Evolutionary conservation across 1,139 yeast species (phyloP).

Genomic region (Candida glucosophila): DNA sequence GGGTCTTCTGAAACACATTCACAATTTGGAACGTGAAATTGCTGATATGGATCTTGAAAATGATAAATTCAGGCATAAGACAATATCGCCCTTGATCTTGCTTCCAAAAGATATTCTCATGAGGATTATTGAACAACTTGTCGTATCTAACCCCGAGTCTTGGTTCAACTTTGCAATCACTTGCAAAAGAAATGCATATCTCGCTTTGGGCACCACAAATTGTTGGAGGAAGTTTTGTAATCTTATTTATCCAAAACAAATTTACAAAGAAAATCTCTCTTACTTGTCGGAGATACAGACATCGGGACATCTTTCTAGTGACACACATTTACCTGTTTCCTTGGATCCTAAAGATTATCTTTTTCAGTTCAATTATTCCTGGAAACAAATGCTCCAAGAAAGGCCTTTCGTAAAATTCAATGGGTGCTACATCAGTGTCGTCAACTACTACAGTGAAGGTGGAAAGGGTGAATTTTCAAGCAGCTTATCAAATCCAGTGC

Average conservation of each 20-base stretch:
- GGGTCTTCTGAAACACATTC: too few species aligned
- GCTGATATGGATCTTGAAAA: conserved; percentile 10
- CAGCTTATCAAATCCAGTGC: conserved; percentile 70
- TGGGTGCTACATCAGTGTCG: conserved; percentile 81
- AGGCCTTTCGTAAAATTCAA: conserved; percentile 67
- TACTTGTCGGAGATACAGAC: conserved; percentile 6
- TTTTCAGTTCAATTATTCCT: conserved; percentile 40
- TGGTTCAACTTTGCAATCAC: conserved; percentile 60
- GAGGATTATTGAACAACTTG: conserved; percentile 44
- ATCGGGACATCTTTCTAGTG: not conserved
- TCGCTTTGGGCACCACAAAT: conserved; percentile 49
- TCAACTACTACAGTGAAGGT: conserved; percentile 79
- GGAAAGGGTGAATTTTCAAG: conserved; percentile 54
- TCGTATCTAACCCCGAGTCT: conserved; percentile 46
- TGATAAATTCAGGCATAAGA: conserved; percentile 8
- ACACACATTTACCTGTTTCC: conserved; percentile 29
- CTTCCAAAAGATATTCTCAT: conserved; percentile 62
- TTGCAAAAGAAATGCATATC: conserved; percentile 51
- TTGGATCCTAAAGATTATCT: conserved; percentile 33
- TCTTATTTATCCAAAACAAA: conserved; percentile 49
- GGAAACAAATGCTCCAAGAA: conserved; percentile 41
- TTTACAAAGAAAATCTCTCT: conserved; percentile 33
- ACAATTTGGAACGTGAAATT: too few species aligned
- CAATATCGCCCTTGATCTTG: conserved; percentile 43
- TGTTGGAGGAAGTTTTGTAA: conserved; percentile 53